Base-by-base conservation (phyloP, 148 eudicot species). In the Fagopyrum tataricum region DNA sequence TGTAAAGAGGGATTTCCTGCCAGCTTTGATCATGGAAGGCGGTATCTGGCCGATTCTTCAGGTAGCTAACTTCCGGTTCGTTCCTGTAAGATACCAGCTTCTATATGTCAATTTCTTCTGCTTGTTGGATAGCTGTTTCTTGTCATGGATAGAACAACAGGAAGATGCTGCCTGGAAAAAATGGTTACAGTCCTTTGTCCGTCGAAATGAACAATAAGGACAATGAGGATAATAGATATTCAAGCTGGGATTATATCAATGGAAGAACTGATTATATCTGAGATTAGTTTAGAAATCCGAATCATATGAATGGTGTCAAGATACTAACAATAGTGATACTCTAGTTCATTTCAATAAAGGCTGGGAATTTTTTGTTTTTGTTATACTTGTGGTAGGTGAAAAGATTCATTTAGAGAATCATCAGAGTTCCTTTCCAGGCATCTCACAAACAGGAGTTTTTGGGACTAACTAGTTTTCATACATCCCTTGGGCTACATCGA, bases 111-210 rank as follows among this genome's bases (percentile, higher is more conserved):
- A 94, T 82, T 80, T 90, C 75, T 94, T 94, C 86, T 91, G 98
- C 83, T 82, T 94, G 86, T 76, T 94, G 73, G 98, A 94, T 81
- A 94, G 98, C 81, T 94, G 93, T 72, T 91, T 94, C 75, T 83
- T 93, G 77, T 93, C 98, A 7, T 93, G 98, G 98, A 69, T 93
- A 17, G 98, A 93, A 78, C 98, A 94, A 74, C 98, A 94, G 81
- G 78, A 91, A 77, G 96, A 94, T 74, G 98, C 97, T 44, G 78
- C 90, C 5, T 94, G 98, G 98, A 94, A 94, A 72, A 85, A 86
- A 70, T 91, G 96, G 96, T 81, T 94, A 42, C 74, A 72, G 52
- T 78, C 89, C 37, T 61, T 85, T 62, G 70, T 75, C 72, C 72
- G 72, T 31, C 62, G 80, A 40, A 81, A 89, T 77, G 87, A 88